Evolutionary conservation across 2,329 filamentous ascomycete genomes (phyloP), one percentile per base, ranked within the genome.

Genomic region (Trichophyton rubrum): DNA sequence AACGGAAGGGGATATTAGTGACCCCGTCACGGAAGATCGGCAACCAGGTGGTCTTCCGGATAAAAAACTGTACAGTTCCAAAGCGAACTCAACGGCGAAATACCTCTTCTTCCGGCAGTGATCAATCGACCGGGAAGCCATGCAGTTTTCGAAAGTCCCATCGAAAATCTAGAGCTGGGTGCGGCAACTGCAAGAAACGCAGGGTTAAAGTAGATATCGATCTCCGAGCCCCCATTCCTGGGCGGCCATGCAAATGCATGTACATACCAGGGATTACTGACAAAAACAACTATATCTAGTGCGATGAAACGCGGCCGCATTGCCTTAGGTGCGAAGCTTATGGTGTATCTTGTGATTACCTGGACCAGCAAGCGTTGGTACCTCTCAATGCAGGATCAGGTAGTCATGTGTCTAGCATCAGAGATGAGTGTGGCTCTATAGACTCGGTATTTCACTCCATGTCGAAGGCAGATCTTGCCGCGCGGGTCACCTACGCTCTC

Each of bases 161-260:
- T 65, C 70, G 67, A 38, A 73, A 73, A 63, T 73, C 71, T 43
- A 67, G 71, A 15, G 65, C 62, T 24, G 71, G 72, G 6, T 73
- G 72, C 59, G 61, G 62, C 38, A 68, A 67, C 47, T 74, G 71
- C 62, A 74, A 73, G 64, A 66, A 67, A 24, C 67, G 72, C 24
- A 65, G 68, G 63, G 68, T 74, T 40, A 74, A 74, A 67, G 70
- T 73, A 69, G 35, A 41, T 8, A 30, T 5, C 27, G 13, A 11
- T 38, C 33, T 17, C 20, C 2, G 13, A 9, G 9, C 11, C 33
- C 45, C 13, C 27, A 30, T 30, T 7, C 27, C 22, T 6, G 13
- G 13, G 35, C 47, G 24, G 51, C 55, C 58, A 51, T 45, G 40
- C 58, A 51, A 27, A 43, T 33, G 43, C 58, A 53, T 24, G 22